Conservation (phyloP, 164 flowering plant species). For the Tinospora cordifolia region DNA sequence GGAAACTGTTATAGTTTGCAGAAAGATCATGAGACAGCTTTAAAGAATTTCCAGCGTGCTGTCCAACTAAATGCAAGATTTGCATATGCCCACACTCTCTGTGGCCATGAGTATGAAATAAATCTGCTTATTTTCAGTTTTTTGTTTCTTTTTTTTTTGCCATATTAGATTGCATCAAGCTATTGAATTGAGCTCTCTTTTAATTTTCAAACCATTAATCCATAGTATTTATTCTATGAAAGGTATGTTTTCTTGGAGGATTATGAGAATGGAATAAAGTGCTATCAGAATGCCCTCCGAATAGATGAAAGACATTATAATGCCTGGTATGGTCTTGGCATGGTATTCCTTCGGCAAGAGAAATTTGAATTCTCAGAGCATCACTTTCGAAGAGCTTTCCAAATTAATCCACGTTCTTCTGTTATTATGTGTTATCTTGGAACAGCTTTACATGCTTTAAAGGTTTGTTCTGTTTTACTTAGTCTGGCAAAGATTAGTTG, state of each 20-base stretch:
- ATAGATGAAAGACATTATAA: slow-evolving; percentile 87
- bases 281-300: slow-evolving; percentile 81
- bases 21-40: slow-evolving; percentile 96
- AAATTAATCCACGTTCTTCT: slow-evolving; percentile 86
- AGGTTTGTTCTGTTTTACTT: slow-evolving; percentile 35
- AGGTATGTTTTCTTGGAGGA: slow-evolving; percentile 88
- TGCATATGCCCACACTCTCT: slow-evolving; percentile 92
- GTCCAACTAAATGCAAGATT: slow-evolving; percentile 77
- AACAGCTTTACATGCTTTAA: slow-evolving; percentile 75
- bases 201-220: neutral
- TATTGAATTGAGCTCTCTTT: neutral
- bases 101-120: slow-evolving; percentile 84
- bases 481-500: too few relatives aligned
- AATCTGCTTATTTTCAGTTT: neutral
- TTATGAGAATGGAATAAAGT: slow-evolving; percentile 85
- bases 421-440: slow-evolving; percentile 96
- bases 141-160: too few relatives aligned
- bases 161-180: neutral
- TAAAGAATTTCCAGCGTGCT: slow-evolving; percentile 89
- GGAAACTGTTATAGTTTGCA: slow-evolving; percentile 98
- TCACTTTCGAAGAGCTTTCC: slow-evolving; percentile 82
- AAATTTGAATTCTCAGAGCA: slow-evolving; percentile 90
- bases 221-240: slow-evolving; percentile 15
- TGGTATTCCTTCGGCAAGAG: slow-evolving; percentile 89
- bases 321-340: slow-evolving; percentile 97